These are phyloP conservation scores for Microsporum audouinii DNA, from an alignment of 2,329 filamentous ascomycete species.

Conservation along the genomic window DNA sequence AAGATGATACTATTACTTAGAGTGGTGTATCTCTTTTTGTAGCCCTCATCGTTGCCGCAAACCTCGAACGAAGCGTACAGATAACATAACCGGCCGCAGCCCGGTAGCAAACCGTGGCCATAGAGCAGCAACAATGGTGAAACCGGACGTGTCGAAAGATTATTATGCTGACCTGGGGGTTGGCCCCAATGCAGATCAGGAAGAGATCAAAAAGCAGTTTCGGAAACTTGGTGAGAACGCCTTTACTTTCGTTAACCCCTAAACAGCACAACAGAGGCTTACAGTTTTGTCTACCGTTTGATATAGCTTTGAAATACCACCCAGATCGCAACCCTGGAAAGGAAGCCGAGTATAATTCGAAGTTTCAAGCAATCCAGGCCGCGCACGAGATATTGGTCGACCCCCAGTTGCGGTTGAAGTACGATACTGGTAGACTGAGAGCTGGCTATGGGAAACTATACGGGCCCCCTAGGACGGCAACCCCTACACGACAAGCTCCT, in stretches of 20 bases:
- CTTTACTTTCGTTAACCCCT: not conserved
- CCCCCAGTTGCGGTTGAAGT: slow-evolving; percentile 46
- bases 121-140: slow-evolving; percentile 44
- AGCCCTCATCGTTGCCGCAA: not conserved
- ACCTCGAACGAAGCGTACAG: not conserved
- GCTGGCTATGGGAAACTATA: slow-evolving; percentile 30
- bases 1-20: not conserved
- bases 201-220: slow-evolving; percentile 78
- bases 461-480: slow-evolving; percentile 14
- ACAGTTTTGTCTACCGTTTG: not conserved
- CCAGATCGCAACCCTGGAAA: slow-evolving; percentile 79
- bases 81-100: not conserved
- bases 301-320: slow-evolving; percentile 66
- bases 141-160: slow-evolving; percentile 57
- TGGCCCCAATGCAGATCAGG: slow-evolving; percentile 51
- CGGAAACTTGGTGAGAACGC: slow-evolving; percentile 59
- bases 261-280: not conserved
- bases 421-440: slow-evolving; percentile 50
- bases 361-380: slow-evolving; percentile 77
- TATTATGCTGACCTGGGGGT: slow-evolving; percentile 81
- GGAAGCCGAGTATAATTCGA: slow-evolving; percentile 65
- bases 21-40: not conserved
- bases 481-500: slow-evolving; percentile 16
- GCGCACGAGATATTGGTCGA: slow-evolving; percentile 68
- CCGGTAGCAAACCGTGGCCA: not conserved